Evolutionary conservation across 495 filamentous ascomycete genomes (phyloP).

Genomic region (Thermochaetoides thermophila): DNA sequence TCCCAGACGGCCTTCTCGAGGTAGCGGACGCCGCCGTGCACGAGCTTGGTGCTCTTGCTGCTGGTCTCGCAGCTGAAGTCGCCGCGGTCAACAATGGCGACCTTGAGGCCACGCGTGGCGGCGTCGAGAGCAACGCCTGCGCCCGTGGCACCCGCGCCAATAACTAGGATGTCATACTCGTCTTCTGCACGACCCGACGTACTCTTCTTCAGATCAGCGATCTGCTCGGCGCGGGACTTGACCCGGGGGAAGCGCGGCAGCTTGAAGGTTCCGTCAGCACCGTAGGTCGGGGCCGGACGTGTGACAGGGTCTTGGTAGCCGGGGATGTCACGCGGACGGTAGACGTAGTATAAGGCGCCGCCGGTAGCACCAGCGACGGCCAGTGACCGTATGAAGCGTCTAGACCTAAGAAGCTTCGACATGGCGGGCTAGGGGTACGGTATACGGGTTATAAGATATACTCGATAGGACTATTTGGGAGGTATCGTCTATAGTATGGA

Average conservation of each 20-base stretch:
- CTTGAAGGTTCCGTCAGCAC: constrained; percentile 57
- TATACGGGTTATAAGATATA: too few species aligned
- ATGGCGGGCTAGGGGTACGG: constrained; percentile 11
- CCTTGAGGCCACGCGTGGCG: constrained; percentile 79
- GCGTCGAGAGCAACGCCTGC: constrained; percentile 89
- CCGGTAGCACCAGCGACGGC: constrained; percentile 24
- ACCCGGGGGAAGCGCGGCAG: constrained; percentile 70
- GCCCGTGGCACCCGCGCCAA: constrained; percentile 87
- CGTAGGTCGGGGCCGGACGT: constrained; percentile 73
- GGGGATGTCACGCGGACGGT: constrained; percentile 75
- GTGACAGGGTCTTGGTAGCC: constrained; percentile 62
- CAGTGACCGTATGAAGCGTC: constrained; percentile 25
- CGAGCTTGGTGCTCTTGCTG: constrained; percentile 93
- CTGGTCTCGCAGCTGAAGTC: constrained; percentile 91
- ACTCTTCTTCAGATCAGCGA: constrained; percentile 41
- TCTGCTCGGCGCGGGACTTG: constrained; percentile 55
- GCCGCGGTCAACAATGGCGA: constrained; percentile 87
- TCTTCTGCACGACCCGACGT: constrained; percentile 19
- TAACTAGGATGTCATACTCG: constrained; percentile 76
- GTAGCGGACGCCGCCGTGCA: constrained; percentile 93
- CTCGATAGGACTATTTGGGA: too few species aligned
- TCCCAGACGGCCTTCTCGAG: constrained; percentile 96
- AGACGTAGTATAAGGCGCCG: constrained; percentile 58
- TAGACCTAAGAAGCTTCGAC: constrained; percentile 16
- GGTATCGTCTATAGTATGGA: too few species aligned